These are phyloP conservation scores for Coniochaeta ligniaria DNA, from an alignment of 2,329 filamentous ascomycete genomes.

Conservation along the genomic window DNA sequence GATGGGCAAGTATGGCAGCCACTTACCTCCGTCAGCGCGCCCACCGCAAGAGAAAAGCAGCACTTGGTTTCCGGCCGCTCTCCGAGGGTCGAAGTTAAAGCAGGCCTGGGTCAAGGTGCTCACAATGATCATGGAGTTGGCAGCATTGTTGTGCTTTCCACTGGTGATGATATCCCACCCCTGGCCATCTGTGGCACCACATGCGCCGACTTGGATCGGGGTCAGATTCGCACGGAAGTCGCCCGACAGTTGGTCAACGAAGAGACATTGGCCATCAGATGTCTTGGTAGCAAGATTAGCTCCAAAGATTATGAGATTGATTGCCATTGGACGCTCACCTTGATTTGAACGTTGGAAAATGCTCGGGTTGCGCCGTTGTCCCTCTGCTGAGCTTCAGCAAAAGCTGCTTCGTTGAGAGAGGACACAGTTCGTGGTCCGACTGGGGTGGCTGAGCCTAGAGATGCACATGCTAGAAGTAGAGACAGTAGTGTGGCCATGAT, in stretches of 20 bases:
- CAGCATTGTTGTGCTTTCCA: constrained; percentile 42
- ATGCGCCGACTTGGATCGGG: constrained; percentile 36
- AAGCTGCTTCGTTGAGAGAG: constrained; percentile 33
- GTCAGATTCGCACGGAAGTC: constrained; percentile 41
- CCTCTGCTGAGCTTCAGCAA: constrained; percentile 35
- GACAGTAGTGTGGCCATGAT: constrained; percentile 15
- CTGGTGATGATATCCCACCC: constrained; percentile 40
- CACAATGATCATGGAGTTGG: constrained; percentile 41
- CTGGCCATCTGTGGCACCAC: constrained; percentile 32
- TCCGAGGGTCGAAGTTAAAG: constrained; percentile 49
- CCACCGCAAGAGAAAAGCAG: constrained; percentile 52
- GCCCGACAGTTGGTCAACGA: constrained; percentile 37
- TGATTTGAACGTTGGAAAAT: constrained; percentile 35
- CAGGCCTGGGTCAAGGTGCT: constrained; percentile 52
- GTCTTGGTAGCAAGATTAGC: constrained; percentile 18
- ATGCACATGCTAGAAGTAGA: constrained; percentile 18
- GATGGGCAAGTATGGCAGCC: neutral
- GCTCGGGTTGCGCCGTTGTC: constrained; percentile 35
- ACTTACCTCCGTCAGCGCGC: constrained; percentile 41
- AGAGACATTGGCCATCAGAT: constrained; percentile 35
- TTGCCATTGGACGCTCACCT: constrained; percentile 8
- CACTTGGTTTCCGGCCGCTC: constrained; percentile 42
- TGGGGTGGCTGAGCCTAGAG: constrained; percentile 15
- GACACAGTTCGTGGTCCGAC: constrained; percentile 27
- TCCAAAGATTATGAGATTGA: neutral